These are phyloP conservation scores for Neocucurbitaria cava DNA, from an alignment of 2,329 filamentous ascomycete genomes.

Conservation along the genomic window DNA sequence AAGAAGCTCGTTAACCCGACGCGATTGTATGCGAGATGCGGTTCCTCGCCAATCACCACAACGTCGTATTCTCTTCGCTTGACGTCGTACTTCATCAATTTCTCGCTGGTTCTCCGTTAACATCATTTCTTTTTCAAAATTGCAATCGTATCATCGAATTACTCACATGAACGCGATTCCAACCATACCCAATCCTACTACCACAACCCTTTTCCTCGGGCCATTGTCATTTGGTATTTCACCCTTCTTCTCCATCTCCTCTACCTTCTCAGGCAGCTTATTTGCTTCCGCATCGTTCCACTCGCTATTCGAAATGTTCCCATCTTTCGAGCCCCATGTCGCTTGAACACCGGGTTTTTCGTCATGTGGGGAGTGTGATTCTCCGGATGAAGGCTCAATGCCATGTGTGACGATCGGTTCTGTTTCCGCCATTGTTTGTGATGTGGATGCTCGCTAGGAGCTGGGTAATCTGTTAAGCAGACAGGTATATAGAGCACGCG, in stretches of 20 bases:
- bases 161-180: conserved; percentile 86
- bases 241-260: conserved; percentile 30
- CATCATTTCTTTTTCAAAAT: neutral
- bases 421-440: conserved; percentile 26
- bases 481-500: neutral
- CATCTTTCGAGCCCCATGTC: conserved; percentile 36
- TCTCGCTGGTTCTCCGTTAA: conserved; percentile 68
- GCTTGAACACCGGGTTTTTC: conserved; percentile 28
- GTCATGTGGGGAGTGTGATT: conserved; percentile 38
- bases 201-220: conserved; percentile 71
- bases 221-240: conserved; percentile 37
- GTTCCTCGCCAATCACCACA: conserved; percentile 85
- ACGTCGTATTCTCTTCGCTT: conserved; percentile 79
- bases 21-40: conserved; percentile 88
- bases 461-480: neutral
- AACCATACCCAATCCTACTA: conserved; percentile 92
- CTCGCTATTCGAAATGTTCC: conserved; percentile 53
- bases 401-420: conserved; percentile 41
- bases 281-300: conserved; percentile 57
- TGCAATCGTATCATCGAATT: no score
- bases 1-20: conserved; percentile 91
- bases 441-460: neutral
- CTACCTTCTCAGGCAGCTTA: conserved; percentile 53
- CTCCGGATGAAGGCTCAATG: conserved; percentile 41
- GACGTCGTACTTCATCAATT: conserved; percentile 83